Conservation (phyloP, 441 rosid genomes). For the Macaranga tanarius region DNA sequence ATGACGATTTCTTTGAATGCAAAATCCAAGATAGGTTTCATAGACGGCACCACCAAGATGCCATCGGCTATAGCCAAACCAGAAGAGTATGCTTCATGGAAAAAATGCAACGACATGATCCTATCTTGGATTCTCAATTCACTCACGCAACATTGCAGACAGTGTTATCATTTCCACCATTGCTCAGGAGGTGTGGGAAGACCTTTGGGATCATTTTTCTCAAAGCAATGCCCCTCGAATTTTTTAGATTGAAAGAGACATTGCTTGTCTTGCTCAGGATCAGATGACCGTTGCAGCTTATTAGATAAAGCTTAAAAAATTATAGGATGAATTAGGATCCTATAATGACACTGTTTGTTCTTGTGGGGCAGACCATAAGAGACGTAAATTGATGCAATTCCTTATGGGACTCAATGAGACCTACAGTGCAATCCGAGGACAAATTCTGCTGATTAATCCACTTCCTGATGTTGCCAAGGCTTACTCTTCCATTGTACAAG, state of each 20-base stretch:
- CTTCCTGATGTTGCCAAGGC: not conserved
- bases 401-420: not conserved
- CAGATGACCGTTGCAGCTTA: not conserved
- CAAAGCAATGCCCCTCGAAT: not conserved
- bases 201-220: not conserved
- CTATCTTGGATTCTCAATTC: not conserved
- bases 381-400: constrained; percentile 1
- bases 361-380: not conserved
- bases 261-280: not conserved
- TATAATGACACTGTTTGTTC: not conserved
- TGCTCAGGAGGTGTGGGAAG: not conserved
- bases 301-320: not conserved
- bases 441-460: not conserved
- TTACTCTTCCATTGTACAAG: not conserved
- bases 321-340: not conserved
- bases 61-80: not conserved
- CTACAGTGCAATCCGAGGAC: not conserved
- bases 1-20: not conserved
- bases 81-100: not conserved
- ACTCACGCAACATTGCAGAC: not conserved
- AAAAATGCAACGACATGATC: not conserved
- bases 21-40: not conserved
- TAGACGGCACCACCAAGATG: not conserved
- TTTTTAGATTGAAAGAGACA: not conserved
- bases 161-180: not conserved